Percentiles rank a stretch among this genome's conserved stretches.
Evolutionary conservation across 2,329 filamentous ascomycete genomes (phyloP).

Genomic region (Cadophora luteo-olivacea): DNA sequence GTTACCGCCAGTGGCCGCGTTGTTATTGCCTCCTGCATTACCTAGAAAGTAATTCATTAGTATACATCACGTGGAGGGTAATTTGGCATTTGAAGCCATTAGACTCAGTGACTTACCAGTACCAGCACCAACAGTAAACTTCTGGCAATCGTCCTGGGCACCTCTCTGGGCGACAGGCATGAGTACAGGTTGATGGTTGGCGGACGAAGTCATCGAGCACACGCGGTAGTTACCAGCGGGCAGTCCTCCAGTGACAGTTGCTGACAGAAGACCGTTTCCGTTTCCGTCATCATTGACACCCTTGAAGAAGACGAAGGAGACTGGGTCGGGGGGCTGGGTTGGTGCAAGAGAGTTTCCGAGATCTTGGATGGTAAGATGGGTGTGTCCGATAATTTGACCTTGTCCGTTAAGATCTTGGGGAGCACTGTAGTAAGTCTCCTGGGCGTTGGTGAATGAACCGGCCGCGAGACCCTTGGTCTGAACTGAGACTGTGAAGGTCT

Average conservation of each 20-base stretch:
- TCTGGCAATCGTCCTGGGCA: constrained; percentile 54
- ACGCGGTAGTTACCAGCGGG: constrained; percentile 52
- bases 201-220: constrained; percentile 51
- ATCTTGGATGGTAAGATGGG: constrained; percentile 49
- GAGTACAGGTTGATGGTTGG: constrained; percentile 52
- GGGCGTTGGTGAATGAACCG: constrained; percentile 49
- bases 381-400: constrained; percentile 48
- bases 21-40: constrained; percentile 11
- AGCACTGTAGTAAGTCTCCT: constrained; percentile 48
- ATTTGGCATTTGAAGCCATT: too few relatives aligned
- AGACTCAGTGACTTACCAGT: background rate
- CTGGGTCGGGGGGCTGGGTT: constrained; percentile 41
- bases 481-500: constrained; percentile 45
- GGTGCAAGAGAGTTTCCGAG: constrained; percentile 46
- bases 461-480: constrained; percentile 46
- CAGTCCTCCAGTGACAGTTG: constrained; percentile 48
- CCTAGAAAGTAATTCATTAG: background rate
- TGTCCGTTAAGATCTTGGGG: constrained; percentile 45
- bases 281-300: constrained; percentile 51
- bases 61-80: background rate
- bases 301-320: constrained; percentile 50
- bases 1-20: background rate
- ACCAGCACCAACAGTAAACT: constrained; percentile 47
- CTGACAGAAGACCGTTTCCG: constrained; percentile 47
- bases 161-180: constrained; percentile 54